Conservation (phyloP, 495 filamentous ascomycete genomes). For the Letharia columbiana region DNA sequence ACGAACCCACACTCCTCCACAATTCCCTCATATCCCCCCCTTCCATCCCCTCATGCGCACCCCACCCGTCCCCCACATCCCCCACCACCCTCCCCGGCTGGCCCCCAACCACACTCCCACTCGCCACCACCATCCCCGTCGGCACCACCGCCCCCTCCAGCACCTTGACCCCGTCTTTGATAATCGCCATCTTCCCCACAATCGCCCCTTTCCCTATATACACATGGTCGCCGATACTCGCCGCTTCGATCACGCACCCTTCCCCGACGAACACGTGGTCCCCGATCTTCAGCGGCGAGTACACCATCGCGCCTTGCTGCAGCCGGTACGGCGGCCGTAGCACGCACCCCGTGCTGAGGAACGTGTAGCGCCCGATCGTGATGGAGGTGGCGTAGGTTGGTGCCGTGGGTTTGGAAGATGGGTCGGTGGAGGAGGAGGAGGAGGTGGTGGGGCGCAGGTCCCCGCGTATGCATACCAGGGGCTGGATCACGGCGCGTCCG, state of each 20-base stretch:
- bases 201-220: slow-evolving; percentile 66
- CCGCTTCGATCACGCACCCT: slow-evolving; percentile 64
- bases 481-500: slow-evolving; percentile 88
- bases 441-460: slow-evolving; percentile 55
- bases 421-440: slow-evolving; percentile 13
- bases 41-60: slow-evolving; percentile 24
- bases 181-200: slow-evolving; percentile 74
- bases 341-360: slow-evolving; percentile 63
- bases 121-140: slow-evolving; percentile 81
- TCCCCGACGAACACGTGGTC: slow-evolving; percentile 86
- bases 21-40: slow-evolving; percentile 19
- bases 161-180: slow-evolving; percentile 83
- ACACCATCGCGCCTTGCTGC: slow-evolving; percentile 49
- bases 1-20: slow-evolving; percentile 13
- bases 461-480: slow-evolving; percentile 84
- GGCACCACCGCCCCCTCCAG: slow-evolving; percentile 77
- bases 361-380: slow-evolving; percentile 79
- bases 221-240: slow-evolving; percentile 71
- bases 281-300: slow-evolving; percentile 81
- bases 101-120: slow-evolving; percentile 66
- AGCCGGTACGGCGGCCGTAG: slow-evolving; percentile 70
- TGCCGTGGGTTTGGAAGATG: slow-evolving; percentile 14
- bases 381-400: slow-evolving; percentile 46
- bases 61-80: slow-evolving; percentile 20
- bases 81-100: slow-evolving; percentile 38